These are phyloP conservation scores for Tolypocladium pustulatum DNA, from an alignment of 2,329 filamentous ascomycete species.

Conservation along the genomic window DNA sequence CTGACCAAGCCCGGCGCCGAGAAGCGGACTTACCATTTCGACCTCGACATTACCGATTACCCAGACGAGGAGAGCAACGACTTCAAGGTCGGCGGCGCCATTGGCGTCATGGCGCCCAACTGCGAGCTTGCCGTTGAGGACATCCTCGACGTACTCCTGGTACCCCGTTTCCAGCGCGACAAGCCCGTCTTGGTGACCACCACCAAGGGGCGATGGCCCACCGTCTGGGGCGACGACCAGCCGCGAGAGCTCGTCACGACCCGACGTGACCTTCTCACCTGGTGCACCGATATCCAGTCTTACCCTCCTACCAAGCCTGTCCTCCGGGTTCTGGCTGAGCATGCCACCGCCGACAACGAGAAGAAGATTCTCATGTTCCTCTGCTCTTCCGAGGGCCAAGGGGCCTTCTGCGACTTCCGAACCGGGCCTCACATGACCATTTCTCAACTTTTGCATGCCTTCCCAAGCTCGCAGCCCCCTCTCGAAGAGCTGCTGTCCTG, in stretches of 20 bases:
- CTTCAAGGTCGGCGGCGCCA: constrained; percentile 93
- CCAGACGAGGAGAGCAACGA: constrained; percentile 75
- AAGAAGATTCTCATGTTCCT: constrained; percentile 82
- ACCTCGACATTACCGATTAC: constrained; percentile 92
- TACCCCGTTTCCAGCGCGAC: constrained; percentile 75
- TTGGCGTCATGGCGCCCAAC: constrained; percentile 88
- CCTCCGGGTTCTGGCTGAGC: constrained; percentile 75
- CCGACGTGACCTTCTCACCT: constrained; percentile 81
- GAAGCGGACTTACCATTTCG: constrained; percentile 96
- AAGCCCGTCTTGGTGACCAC: constrained; percentile 75
- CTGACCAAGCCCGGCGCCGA: constrained; percentile 81
- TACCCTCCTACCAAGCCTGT: constrained; percentile 84
- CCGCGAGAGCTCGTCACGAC: constrained; percentile 81
- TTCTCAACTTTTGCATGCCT: constrained; percentile 77
- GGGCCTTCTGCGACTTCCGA: constrained; percentile 85
- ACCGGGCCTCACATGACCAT: constrained; percentile 81
- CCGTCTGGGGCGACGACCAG: constrained; percentile 91
- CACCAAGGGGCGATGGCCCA: constrained; percentile 79
- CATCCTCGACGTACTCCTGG: constrained; percentile 68
- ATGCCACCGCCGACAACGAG: constrained; percentile 70
- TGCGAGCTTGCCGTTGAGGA: constrained; percentile 67
- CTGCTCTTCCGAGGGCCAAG: constrained; percentile 82
- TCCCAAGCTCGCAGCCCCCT: constrained; percentile 83
- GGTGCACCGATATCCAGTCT: constrained; percentile 91
- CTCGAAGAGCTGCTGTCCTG: constrained; percentile 71